Percentiles rank a stretch among this genome's conserved stretches.
phyloP scores from a whole-genome alignment of 495 filamentous ascomycete species.

The Aeminium ludgeri region DNA sequence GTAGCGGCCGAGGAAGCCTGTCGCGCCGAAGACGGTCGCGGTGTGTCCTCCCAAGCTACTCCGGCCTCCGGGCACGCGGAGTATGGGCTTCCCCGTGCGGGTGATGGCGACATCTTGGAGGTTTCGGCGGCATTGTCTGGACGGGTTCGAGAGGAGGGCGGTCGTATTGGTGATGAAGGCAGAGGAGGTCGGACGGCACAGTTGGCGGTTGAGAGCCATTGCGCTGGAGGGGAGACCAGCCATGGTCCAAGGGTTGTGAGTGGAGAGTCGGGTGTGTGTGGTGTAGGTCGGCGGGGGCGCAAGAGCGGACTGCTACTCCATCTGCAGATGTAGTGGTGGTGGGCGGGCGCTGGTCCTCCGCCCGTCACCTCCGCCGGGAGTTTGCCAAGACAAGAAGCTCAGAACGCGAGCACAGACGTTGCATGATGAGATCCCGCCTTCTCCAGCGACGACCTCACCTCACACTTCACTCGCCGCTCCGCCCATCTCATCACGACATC shows the following conservation, averaged over 20 bases:
- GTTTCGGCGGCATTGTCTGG: background rate
- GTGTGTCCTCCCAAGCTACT: constrained; percentile 44
- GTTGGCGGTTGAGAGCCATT: constrained; percentile 14
- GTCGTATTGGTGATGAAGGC: constrained; percentile 4
- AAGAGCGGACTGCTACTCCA: too few species aligned
- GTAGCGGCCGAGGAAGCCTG: constrained; percentile 88
- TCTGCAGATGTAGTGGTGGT: too few species aligned
- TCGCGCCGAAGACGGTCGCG: constrained; percentile 94
- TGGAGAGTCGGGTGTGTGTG: too few species aligned
- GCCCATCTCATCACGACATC: too few species aligned
- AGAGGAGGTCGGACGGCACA: constrained; percentile 6
- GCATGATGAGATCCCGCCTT: too few species aligned
- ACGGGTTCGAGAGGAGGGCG: background rate
- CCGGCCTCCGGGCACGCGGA: constrained; percentile 27
- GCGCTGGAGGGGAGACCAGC: constrained; percentile 11
- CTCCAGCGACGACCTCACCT: too few species aligned
- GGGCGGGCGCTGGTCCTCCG: too few species aligned
- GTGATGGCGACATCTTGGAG: constrained; percentile 27
- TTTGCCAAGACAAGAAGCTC: too few species aligned
- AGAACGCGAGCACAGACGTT: too few species aligned
- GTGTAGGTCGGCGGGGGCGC: too few species aligned
- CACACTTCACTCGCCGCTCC: too few species aligned
- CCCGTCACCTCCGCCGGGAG: too few species aligned
- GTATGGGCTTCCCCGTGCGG: constrained; percentile 27
- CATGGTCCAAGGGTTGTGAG: constrained; percentile 12